A percentile compares a stretch with the other conserved stretches of the same genome.
Conservation (phyloP, 345 rosid species). For the Microthlaspi erraticum region DNA sequence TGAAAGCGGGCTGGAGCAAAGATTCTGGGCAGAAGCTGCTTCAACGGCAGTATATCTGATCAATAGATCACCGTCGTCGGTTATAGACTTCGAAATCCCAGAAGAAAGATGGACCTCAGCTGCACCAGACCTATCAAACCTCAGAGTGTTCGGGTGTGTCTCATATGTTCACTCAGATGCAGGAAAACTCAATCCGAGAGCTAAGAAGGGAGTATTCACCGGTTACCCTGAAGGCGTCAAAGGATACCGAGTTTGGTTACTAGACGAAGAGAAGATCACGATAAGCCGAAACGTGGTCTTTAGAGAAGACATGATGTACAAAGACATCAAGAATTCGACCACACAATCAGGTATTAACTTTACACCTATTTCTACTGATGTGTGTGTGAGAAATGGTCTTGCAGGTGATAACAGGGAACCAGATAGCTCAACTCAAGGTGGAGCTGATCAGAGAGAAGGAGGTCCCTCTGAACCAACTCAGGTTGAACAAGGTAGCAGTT, state of each 20-base stretch:
- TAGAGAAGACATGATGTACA: not conserved
- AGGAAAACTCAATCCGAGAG: not conserved
- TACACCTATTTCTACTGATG: too few relatives aligned
- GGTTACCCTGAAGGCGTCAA: not conserved
- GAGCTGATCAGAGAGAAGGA: too few relatives aligned
- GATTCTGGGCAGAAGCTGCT: not conserved
- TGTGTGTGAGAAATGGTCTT: too few relatives aligned
- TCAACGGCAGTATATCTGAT: not conserved
- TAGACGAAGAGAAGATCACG: not conserved
- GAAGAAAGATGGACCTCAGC: not conserved
- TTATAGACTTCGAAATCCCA: not conserved
- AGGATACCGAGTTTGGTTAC: not conserved
- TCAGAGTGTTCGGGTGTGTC: not conserved
- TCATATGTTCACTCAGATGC: not conserved
- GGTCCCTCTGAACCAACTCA: too few relatives aligned
- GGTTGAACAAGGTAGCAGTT: too few relatives aligned
- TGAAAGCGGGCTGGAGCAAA: not conserved
- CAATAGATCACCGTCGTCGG: not conserved
- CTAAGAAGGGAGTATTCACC: too few relatives aligned
- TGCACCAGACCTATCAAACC: accelerated
- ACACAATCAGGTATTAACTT: too few relatives aligned
- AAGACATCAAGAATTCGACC: not conserved
- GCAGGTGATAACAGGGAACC: too few relatives aligned
- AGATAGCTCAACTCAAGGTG: too few relatives aligned
- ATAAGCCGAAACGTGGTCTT: not conserved